Evolutionary conservation across 768 basidiomycete genomes (phyloP).

Genomic region (Chalciporus sphaerocephalus): DNA sequence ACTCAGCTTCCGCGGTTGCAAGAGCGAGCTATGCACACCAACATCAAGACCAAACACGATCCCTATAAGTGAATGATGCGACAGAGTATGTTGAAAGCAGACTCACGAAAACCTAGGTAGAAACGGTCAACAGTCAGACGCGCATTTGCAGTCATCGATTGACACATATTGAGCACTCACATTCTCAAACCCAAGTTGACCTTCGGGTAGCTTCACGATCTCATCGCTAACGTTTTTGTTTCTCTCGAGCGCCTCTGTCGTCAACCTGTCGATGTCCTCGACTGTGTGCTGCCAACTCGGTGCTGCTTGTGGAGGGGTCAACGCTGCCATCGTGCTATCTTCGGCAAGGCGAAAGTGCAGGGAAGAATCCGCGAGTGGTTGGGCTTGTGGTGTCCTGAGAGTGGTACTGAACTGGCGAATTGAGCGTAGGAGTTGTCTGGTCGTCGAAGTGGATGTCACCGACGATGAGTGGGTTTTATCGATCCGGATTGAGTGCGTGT

Average conservation of each 20-base stretch:
- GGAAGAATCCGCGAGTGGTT: not conserved
- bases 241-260: constrained; percentile 55
- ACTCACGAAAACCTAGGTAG: constrained; percentile 70
- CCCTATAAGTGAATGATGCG: not conserved
- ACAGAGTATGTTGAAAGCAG: not conserved
- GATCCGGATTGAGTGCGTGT: not conserved
- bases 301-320: constrained; percentile 64
- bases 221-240: constrained; percentile 56
- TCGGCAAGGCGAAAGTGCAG: constrained; percentile 5
- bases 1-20: constrained; percentile 53
- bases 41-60: not conserved
- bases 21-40: constrained; percentile 46
- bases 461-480: too few species aligned
- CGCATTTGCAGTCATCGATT: not conserved
- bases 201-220: constrained; percentile 53
- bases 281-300: constrained; percentile 67
- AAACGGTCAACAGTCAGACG: not conserved
- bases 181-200: constrained; percentile 62
- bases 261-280: constrained; percentile 54
- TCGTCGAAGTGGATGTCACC: too few species aligned
- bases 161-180: constrained; percentile 36
- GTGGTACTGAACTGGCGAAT: constrained; percentile 7
- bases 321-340: constrained; percentile 36
- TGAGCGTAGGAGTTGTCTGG: constrained; percentile 3
- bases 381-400: constrained; percentile 3